Evolutionary conservation across 805 yeast genomes (phyloP).

Genomic region (Saturnispora bothae): DNA sequence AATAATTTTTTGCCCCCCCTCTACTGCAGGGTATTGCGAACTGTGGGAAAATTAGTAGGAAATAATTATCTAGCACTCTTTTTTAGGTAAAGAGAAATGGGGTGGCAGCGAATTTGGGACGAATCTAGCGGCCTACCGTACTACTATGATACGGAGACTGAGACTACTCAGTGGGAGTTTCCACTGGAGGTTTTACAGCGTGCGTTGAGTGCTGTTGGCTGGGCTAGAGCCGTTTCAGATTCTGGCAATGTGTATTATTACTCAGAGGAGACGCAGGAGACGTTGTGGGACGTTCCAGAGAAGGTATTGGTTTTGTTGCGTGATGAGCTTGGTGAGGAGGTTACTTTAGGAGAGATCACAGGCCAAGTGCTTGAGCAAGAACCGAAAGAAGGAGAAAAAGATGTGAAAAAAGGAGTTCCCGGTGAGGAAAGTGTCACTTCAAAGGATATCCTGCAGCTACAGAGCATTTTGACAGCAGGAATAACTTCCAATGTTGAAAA

Average conservation of each 20-base stretch:
- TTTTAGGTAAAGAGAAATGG: constrained; percentile 10
- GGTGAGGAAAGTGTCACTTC: not conserved
- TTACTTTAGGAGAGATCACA: constrained; percentile 7
- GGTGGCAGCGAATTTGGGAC: constrained; percentile 59
- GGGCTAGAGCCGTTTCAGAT: constrained; percentile 40
- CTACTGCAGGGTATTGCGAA: too few species aligned
- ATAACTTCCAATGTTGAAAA: too few species aligned
- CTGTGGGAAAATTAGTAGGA: too few species aligned
- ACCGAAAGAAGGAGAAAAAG: not conserved
- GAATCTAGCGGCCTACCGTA: constrained; percentile 53
- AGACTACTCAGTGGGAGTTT: constrained; percentile 71
- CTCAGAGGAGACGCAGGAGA: constrained; percentile 49
- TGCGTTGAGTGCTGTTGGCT: constrained; percentile 29
- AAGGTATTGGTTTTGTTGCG: constrained; percentile 24
- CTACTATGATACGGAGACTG: constrained; percentile 56
- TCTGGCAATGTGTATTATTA: constrained; percentile 58
- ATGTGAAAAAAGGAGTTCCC: not conserved
- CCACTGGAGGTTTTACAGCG: constrained; percentile 45
- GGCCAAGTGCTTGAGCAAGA: not conserved
- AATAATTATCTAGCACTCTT: too few species aligned
- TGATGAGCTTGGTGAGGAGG: constrained; percentile 14
- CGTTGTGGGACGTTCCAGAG: constrained; percentile 74
- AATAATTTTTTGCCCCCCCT: too few species aligned
- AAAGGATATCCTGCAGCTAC: not conserved
- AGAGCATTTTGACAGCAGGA: too few species aligned